These are phyloP conservation scores for Pelargonium fulgidum DNA, from an alignment of 441 rosid species.

Conservation along the genomic window DNA sequence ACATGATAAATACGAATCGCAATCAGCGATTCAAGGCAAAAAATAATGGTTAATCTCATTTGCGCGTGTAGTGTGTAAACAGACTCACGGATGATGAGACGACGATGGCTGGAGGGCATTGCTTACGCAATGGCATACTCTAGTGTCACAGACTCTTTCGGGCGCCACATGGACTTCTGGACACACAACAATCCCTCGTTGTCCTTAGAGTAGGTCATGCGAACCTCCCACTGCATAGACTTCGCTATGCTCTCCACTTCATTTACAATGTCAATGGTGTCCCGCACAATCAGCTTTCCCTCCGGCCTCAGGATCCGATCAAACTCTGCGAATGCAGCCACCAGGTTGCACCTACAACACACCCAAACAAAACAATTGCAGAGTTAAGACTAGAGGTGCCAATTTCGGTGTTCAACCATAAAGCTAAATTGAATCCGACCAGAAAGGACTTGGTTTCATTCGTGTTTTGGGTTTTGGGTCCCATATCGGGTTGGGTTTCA, in stretches of 20 bases:
- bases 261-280: constrained; percentile 45
- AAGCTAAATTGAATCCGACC: too few relatives aligned
- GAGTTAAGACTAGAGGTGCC: too few relatives aligned
- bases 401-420: too few relatives aligned
- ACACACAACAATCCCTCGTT: constrained; percentile 76
- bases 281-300: constrained; percentile 73
- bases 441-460: too few relatives aligned
- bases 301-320: constrained; percentile 79
- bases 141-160: constrained; percentile 21
- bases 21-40: background rate
- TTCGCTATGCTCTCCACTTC: constrained; percentile 49
- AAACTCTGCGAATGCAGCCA: constrained; percentile 60
- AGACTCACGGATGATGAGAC: background rate
- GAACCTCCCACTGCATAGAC: constrained; percentile 78
- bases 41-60: background rate
- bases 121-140: background rate
- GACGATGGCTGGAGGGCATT: background rate
- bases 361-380: constrained; percentile 1
- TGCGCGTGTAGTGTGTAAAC: background rate
- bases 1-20: too few relatives aligned
- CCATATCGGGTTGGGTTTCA: too few relatives aligned
- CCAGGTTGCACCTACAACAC: constrained; percentile 55
- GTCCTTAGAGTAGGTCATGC: constrained; percentile 60
- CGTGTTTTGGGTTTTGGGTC: too few relatives aligned
- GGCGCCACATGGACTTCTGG: constrained; percentile 76